A percentile compares a stretch with the other conserved stretches of the same genome.
Evolutionary conservation across 2,329 filamentous ascomycete species (phyloP).

Genomic region (Cercospora brassicicola): DNA sequence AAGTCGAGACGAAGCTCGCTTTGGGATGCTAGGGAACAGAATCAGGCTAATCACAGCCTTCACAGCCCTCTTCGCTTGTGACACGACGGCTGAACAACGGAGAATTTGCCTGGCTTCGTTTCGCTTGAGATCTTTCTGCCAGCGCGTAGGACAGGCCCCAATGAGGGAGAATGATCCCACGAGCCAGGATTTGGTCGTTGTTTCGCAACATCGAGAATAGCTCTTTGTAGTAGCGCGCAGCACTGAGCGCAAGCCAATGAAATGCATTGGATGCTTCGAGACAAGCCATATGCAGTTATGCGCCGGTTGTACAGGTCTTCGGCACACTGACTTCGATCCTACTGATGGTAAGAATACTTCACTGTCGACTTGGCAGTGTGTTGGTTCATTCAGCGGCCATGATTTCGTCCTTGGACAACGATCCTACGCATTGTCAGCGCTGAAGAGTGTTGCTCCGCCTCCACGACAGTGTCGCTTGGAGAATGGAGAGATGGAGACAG

Average conservation of each 20-base stretch:
- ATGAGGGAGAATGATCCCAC: background rate
- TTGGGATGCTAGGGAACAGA: background rate
- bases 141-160: too few species aligned
- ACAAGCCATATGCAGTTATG: background rate
- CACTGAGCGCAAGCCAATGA: background rate
- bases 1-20: background rate
- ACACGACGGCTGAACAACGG: background rate
- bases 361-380: background rate
- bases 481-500: background rate
- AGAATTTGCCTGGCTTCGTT: background rate
- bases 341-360: background rate
- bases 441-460: background rate
- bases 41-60: background rate
- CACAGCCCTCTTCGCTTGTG: constrained; percentile 1
- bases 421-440: background rate
- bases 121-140: background rate
- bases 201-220: background rate
- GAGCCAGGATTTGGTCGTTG: background rate
- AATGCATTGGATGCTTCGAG: background rate
- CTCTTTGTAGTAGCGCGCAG: background rate
- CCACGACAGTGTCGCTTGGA: background rate
- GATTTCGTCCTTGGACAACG: background rate
- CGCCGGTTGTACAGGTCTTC: background rate
- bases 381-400: background rate
- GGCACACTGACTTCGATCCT: background rate